These are phyloP conservation scores for Candida germanica DNA, from an alignment of 805 yeast genomes.

Conservation along the genomic window DNA sequence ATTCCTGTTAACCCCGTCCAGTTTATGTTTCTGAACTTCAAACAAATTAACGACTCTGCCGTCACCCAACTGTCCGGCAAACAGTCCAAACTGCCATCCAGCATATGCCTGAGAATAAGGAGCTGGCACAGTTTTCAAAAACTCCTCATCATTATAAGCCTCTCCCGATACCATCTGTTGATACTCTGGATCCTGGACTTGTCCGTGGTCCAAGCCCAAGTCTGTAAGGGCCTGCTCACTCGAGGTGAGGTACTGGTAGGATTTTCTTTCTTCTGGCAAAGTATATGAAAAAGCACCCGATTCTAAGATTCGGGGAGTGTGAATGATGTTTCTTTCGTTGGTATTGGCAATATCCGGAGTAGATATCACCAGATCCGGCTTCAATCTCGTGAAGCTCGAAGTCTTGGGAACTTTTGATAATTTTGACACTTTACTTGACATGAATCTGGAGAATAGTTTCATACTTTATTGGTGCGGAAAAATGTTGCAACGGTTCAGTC, in stretches of 20 bases:
- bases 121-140: conserved; percentile 35
- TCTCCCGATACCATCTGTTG: conserved; percentile 63
- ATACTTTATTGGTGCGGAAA: no score
- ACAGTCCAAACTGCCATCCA: conserved; percentile 93
- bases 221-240: conserved; percentile 61
- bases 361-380: conserved; percentile 30
- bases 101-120: conserved; percentile 94
- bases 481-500: no score
- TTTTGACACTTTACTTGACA: conserved; percentile 17
- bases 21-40: conserved; percentile 48
- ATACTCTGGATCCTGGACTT: conserved; percentile 42
- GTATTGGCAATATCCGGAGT: conserved; percentile 23
- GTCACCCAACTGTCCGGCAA: conserved; percentile 97
- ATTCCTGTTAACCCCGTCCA: conserved; percentile 27
- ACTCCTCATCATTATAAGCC: conserved; percentile 29
- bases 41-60: conserved; percentile 87
- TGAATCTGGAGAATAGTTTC: background rate
- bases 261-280: conserved; percentile 58
- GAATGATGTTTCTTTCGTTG: conserved; percentile 28
- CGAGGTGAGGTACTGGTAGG: conserved; percentile 52
- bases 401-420: conserved; percentile 22
- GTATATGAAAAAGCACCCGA: conserved; percentile 74
- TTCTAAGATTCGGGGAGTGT: conserved; percentile 36
- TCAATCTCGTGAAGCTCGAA: conserved; percentile 24
- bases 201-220: conserved; percentile 49